A percentile compares a stretch with the other conserved stretches of the same genome.
Conservation (phyloP, 768 basidiomycete species). For the Boletus speciosus region DNA sequence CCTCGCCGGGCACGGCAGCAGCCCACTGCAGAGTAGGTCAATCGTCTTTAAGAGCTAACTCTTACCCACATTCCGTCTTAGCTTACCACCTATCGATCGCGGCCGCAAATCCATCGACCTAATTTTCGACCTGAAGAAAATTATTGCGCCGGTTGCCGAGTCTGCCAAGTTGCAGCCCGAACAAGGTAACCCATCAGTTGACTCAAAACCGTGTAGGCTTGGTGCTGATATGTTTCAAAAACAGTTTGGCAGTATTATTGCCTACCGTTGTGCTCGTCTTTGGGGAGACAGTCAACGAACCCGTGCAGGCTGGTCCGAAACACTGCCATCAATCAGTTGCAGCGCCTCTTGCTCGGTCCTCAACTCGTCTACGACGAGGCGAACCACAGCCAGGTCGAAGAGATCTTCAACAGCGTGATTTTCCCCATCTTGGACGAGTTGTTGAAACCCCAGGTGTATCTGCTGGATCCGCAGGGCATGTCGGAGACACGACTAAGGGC, state of each 20-base stretch:
- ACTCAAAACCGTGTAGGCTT: not conserved
- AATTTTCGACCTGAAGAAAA: slow-evolving; percentile 67
- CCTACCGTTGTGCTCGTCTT: slow-evolving; percentile 67
- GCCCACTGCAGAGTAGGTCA: slow-evolving; percentile 49
- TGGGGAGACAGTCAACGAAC: slow-evolving; percentile 80
- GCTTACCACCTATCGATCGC: slow-evolving; percentile 75
- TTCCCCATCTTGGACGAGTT: slow-evolving; percentile 93
- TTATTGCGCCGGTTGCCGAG: slow-evolving; percentile 58
- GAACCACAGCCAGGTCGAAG: slow-evolving; percentile 63
- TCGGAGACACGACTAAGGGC: slow-evolving; percentile 87
- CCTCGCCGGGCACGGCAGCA: slow-evolving; percentile 50
- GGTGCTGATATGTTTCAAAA: slow-evolving; percentile 17
- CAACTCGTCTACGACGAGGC: slow-evolving; percentile 58
- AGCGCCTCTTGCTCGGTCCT: slow-evolving; percentile 80
- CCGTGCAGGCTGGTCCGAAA: slow-evolving; percentile 83
- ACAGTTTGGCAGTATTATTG: slow-evolving; percentile 75
- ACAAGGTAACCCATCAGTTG: slow-evolving; percentile 23
- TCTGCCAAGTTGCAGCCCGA: slow-evolving; percentile 37
- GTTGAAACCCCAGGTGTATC: slow-evolving; percentile 75
- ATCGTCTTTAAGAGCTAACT: not conserved
- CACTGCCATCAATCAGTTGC: slow-evolving; percentile 71
- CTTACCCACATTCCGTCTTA: slow-evolving; percentile 23
- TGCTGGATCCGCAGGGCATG: slow-evolving; percentile 82
- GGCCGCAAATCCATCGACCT: slow-evolving; percentile 83
- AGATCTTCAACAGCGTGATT: slow-evolving; percentile 83